Base-by-base conservation (phyloP, 768 basidiomycete genomes). In the Boletus insuetus region DNA sequence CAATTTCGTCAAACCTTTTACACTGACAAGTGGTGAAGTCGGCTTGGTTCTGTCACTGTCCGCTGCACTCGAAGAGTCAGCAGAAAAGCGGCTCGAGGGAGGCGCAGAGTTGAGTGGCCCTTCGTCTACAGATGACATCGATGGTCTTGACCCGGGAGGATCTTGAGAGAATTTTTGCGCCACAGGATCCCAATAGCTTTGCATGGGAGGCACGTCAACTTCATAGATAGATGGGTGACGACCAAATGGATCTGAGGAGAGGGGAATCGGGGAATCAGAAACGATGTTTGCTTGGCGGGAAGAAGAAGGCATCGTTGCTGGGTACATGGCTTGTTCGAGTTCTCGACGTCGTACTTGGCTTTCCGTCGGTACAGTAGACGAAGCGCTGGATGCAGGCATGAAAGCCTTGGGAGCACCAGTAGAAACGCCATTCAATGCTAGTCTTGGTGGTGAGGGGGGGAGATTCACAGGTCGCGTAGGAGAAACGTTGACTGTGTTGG, bases 241-340 rank as follows among this genome's bases (percentile, higher is more conserved):
- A 12, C 86, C 84, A 64, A 92, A 91, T 26, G 90, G 90, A 72
- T 92, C 90, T 9, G 90, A 87, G 11, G 89, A 88, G n/a, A 91
- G 74, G 38, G 91, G 91, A 52, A 91, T 87, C 20, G 87, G 86
- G 2, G 85, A 84, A 40, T 76, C 77, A 10, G 73, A 56, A 31
- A 60, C 43, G 62, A 55, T 37, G 53, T 65, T 50, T 56, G 61
- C 43, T 49, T 65, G 62, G 51, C 34, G 59, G 31, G 65, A 60
- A 51, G 68, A 58, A 24, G 71, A 60, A 19, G 70, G 65, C 26
- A 70, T 67, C 41, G 73, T 67, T 29, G 74, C 65, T 22, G 79
- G 76, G 66, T 83, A 86, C 19, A 74, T 64, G 13, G 65, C 68
- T 29, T 78, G 74, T 49, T 83, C 77, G 51, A 83, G 79, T 58